Evolutionary conservation across 768 basidiomycete species (phyloP), one percentile per base, ranked within the genome.

Genomic region (Psilocybe sp.): DNA sequence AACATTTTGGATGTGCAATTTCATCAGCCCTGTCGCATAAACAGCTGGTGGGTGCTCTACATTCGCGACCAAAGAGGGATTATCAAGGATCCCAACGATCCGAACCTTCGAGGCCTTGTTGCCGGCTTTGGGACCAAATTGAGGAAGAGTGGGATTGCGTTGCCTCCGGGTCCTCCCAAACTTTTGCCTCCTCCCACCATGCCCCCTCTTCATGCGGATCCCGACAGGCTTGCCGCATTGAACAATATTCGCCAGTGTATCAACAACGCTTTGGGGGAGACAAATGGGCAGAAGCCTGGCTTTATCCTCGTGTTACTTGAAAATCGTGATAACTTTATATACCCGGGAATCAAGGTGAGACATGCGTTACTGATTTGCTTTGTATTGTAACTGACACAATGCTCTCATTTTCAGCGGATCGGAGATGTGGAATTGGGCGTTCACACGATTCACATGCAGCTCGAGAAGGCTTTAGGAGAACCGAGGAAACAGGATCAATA

Each of bases 1-100:
- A 92, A 92, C 53, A 83, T 91, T 46, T 62, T 85, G 32, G 74
- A 84, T 18, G 83, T 87, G 47, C 81, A 82, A 59, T 90, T 92
- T 59, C 80, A 84, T 32, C 60, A 57, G 0, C 81, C 80, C 0
- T 84, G 74, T 0, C 57, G 47, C 1, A 72, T 89, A 14, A 35
- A 63, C 8, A 74, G 71, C 32, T 91, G 87, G 85, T 83, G 81
- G 67, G 80, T 90, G 8, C 60, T 92, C 1, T 75, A 84, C 7
- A 73, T 92, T 16, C 66, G 72, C 18, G 88, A 89, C 19, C 73
- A 76, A 10, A 40, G 43, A 0, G 49, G 51, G 1, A 58, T 64
- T 13, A 70, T 85, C 46, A 0, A 47, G 1, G 76, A 76, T 0
- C 72, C 77, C 0, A 11, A 49, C 0, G 83, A 87, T 53, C 66